These are phyloP conservation scores for Leccinum fibrillosum DNA, from an alignment of 768 basidiomycete genomes.

Conservation along the genomic window DNA sequence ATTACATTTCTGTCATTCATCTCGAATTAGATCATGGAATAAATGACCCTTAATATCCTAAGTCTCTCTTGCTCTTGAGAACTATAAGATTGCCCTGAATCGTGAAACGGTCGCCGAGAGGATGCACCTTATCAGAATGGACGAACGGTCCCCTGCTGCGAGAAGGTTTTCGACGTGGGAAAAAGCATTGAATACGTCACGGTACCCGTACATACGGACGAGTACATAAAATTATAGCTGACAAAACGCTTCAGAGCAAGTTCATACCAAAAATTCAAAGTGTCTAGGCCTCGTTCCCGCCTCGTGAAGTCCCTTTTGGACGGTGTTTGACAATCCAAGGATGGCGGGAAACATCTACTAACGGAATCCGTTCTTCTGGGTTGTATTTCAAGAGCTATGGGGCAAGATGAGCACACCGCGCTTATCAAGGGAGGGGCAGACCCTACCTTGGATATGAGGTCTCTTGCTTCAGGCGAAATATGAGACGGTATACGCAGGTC, in stretches of 20 bases:
- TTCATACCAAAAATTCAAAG: neutral
- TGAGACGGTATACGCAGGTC: constrained; percentile 55
- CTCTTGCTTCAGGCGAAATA: constrained; percentile 42
- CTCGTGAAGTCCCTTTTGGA: constrained; percentile 41
- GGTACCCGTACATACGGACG: constrained; percentile 10
- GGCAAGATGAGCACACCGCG: constrained; percentile 11
- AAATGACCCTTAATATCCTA: constrained; percentile 13
- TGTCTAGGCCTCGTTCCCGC: constrained; percentile 22
- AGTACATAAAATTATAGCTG: constrained; percentile 5
- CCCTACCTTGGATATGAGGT: constrained; percentile 43
- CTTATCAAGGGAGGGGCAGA: neutral
- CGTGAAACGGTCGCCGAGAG: no score
- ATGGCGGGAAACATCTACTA: constrained; percentile 72
- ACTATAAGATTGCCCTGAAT: neutral
- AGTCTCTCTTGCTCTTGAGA: neutral
- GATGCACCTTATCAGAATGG: neutral
- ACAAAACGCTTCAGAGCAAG: neutral
- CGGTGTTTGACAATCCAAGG: constrained; percentile 83
- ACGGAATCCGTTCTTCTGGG: constrained; percentile 70
- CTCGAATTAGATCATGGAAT: constrained; percentile 21
- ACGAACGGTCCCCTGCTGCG: neutral
- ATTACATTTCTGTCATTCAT: constrained; percentile 15
- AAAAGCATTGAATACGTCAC: neutral
- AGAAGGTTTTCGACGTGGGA: neutral
- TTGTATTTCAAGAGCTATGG: constrained; percentile 79